Base-by-base conservation (phyloP, 495 filamentous ascomycete species). In the Tuber melanosporum region DNA sequence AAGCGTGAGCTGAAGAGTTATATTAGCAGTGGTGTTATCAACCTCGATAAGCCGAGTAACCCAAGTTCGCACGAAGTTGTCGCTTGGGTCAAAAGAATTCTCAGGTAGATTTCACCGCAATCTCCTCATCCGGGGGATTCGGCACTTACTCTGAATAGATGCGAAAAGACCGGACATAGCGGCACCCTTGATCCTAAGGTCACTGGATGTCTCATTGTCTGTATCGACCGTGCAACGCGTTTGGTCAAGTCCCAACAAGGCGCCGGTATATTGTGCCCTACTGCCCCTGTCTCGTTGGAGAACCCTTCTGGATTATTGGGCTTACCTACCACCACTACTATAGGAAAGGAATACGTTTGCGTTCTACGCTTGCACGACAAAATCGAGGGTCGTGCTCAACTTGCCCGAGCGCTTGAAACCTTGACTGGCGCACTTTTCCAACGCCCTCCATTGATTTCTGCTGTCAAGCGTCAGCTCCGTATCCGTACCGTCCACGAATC, bases 211-310 rank as follows among this genome's bases (percentile, higher is more conserved):
- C 87, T 98, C 85, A 98, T 97, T 84, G 94, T 97, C 77, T 97
- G 94, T 84, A 90, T 97, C 83, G 94, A 97, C 84, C 94, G 95
- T 82, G 95, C 96, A 32, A 99, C 95, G 79, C 91, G 96, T 78
- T 89, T 98, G 45, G 95, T 98, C 81, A 99, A 99, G 88, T 95
- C 94, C 39, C 95, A 99, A 86, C 96, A 99, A 85, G 94, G 94
- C 83, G 95, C 95, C 39, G 95, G 95, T 80, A 80, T 52, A 74
- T 75, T 69, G 52, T n/a, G 10, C 78, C 71, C 57, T 26, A 66
- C 26, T 66, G 17, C 26, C 57, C 62, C 42, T 19, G 12, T 32
- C 6, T 17, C 41, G 42, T 19, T 22, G 20, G 52, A 73, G 42
- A 88, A 81, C 89, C 88, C 84, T 85, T 87, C 15, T n/a, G 41